A percentile compares a stretch with the other conserved stretches of the same genome.
Conservation (phyloP, 208 protist genomes). For the Leishmania tarentolae region DNA sequence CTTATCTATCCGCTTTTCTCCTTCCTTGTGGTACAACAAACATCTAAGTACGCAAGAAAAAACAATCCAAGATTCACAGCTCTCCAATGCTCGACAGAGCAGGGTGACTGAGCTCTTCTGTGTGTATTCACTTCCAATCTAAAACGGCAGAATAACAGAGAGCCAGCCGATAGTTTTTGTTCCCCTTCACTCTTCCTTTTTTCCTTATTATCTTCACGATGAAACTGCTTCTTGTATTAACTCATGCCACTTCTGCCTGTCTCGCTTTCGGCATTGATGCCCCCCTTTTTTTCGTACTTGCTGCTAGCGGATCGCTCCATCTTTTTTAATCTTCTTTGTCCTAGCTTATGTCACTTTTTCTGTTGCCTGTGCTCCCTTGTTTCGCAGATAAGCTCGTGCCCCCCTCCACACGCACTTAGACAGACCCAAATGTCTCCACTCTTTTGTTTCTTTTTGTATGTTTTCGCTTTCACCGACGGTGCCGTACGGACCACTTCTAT, state of each 20-base stretch:
- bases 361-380: neutral
- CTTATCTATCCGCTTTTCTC: neutral
- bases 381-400: neutral
- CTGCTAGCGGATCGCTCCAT: neutral
- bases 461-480: neutral
- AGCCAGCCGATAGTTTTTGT: neutral
- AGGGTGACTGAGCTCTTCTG: neutral
- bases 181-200: neutral
- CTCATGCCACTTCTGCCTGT: neutral
- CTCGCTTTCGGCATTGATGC: neutral
- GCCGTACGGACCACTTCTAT: neutral
- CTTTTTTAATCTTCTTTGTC: neutral
- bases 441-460: conserved; percentile 6
- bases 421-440: neutral
- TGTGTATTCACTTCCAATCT: neutral
- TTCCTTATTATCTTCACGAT: neutral
- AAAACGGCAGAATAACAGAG: neutral
- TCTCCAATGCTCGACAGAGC: neutral
- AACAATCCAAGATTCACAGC: neutral
- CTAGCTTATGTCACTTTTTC: neutral
- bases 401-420: neutral
- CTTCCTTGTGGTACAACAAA: neutral
- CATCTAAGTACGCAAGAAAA: neutral
- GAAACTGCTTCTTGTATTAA: neutral
- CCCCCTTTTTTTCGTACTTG: neutral